Percentiles rank a stretch among this genome's conserved stretches.
Evolutionary conservation across 352 stramenopile genomes (phyloP).

Genomic region (Phytophthora ohioensis): DNA sequence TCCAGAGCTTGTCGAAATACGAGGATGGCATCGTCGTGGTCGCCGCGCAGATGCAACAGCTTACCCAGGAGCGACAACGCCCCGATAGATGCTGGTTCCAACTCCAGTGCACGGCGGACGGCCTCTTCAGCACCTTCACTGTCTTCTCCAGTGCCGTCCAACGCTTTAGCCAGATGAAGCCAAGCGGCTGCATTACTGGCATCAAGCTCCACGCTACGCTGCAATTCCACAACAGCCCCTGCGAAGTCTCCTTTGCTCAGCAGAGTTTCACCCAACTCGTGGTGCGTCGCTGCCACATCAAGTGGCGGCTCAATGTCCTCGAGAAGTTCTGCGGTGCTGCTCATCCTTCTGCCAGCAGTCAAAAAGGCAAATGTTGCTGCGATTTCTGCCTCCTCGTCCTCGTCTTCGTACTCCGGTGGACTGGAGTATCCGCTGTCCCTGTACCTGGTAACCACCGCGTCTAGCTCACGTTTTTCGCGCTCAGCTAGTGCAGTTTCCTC

Average conservation of each 20-base stretch:
- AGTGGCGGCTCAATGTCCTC: slow-evolving; percentile 46
- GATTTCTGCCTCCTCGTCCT: slow-evolving; percentile 40
- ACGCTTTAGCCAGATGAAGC: slow-evolving; percentile 69
- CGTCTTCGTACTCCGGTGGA: slow-evolving; percentile 29
- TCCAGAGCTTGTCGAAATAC: slow-evolving; percentile 69
- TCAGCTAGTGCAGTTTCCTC: slow-evolving; percentile 39
- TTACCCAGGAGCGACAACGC: slow-evolving; percentile 70
- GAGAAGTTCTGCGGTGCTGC: slow-evolving; percentile 26
- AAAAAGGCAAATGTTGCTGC: slow-evolving; percentile 37
- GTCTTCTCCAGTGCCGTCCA: slow-evolving; percentile 57
- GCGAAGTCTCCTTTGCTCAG: slow-evolving; percentile 57
- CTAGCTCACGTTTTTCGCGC: slow-evolving; percentile 44
- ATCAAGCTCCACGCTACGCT: slow-evolving; percentile 53
- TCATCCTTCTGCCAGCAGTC: slow-evolving; percentile 35
- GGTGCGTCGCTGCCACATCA: slow-evolving; percentile 57
- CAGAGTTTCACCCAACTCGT: slow-evolving; percentile 60
- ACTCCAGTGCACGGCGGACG: slow-evolving; percentile 53
- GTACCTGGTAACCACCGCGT: slow-evolving; percentile 46
- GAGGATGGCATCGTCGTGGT: slow-evolving; percentile 76
- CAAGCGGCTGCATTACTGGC: slow-evolving; percentile 47
- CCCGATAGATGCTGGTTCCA: slow-evolving; percentile 58
- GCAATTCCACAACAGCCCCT: slow-evolving; percentile 48
- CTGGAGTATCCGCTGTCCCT: slow-evolving; percentile 41
- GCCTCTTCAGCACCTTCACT: slow-evolving; percentile 54
- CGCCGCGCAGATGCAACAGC: slow-evolving; percentile 65